Evolutionary conservation across 2,329 filamentous ascomycete species (phyloP).

Genomic region (Cadophora sp.): DNA sequence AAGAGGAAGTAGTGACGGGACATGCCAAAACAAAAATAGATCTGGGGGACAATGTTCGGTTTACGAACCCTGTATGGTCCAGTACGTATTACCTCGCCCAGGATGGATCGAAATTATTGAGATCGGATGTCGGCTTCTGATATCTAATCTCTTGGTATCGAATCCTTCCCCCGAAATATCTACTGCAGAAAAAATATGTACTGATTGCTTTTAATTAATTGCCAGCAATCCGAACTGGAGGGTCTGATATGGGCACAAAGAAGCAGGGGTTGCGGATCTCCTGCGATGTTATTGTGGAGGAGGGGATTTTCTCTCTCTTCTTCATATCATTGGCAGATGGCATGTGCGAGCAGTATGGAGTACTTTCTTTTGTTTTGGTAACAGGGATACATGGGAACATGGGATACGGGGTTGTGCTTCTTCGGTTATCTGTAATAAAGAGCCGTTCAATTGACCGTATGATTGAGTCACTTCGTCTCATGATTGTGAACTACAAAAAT

Average conservation of each 20-base stretch:
- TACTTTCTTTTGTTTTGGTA: background rate
- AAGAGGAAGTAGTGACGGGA: background rate
- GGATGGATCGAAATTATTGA: too few relatives aligned
- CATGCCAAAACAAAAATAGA: slow-evolving; percentile 27
- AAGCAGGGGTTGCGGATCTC: background rate
- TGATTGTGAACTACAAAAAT: background rate
- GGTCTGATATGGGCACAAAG: slow-evolving; percentile 2
- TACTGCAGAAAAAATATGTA: too few relatives aligned
- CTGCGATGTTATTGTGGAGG: background rate
- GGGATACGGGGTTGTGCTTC: background rate
- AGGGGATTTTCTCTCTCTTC: background rate
- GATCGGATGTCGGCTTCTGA: background rate
- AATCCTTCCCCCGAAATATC: background rate
- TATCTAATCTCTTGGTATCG: background rate
- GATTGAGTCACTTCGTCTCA: background rate
- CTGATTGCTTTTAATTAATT: background rate
- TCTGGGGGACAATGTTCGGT: slow-evolving; percentile 27
- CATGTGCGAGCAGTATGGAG: background rate
- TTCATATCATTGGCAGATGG: background rate
- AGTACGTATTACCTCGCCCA: background rate
- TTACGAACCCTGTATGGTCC: slow-evolving; percentile 28
- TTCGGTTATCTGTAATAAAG: background rate
- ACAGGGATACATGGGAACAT: background rate
- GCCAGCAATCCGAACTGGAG: slow-evolving; percentile 16
- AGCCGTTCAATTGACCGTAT: too few relatives aligned